These are phyloP conservation scores for Suhomyces xylopsoci DNA, from an alignment of 805 yeast species.

Conservation along the genomic window DNA sequence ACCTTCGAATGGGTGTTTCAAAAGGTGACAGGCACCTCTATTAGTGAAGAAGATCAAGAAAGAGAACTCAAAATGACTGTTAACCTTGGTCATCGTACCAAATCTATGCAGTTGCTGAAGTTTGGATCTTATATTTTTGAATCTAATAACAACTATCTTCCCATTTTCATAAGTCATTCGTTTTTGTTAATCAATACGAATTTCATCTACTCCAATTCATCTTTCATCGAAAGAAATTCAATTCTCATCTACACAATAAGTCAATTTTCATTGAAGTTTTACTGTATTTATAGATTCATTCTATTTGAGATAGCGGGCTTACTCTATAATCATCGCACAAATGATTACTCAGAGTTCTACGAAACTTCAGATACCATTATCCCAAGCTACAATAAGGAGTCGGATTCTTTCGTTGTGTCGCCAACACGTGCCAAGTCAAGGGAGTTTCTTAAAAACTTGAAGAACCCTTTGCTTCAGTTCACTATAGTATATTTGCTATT, in stretches of 20 bases:
- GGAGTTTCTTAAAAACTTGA: background rate
- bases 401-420: background rate
- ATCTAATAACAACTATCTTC: constrained; percentile 33
- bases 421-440: background rate
- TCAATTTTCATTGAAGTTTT: constrained; percentile 29
- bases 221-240: background rate
- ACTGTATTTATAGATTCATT: constrained; percentile 31
- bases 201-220: constrained; percentile 14
- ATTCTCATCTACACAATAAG: constrained; percentile 17
- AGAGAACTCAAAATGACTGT: background rate
- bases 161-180: constrained; percentile 34
- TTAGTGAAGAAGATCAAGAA: background rate
- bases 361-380: background rate
- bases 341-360: background rate
- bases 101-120: background rate
- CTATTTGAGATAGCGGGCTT: constrained; percentile 25
- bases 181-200: constrained; percentile 24
- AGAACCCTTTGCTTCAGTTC: background rate
- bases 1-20: constrained; percentile 7
- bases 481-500: background rate
- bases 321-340: constrained; percentile 6
- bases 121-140: constrained; percentile 9
- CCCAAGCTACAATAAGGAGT: background rate
- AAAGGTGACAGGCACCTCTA: background rate
- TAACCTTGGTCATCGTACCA: background rate